Percentiles rank a stretch among this genome's conserved stretches.
Evolutionary conservation across 306 rosid genomes (phyloP).

Genomic region (Nissolia schottii): DNA sequence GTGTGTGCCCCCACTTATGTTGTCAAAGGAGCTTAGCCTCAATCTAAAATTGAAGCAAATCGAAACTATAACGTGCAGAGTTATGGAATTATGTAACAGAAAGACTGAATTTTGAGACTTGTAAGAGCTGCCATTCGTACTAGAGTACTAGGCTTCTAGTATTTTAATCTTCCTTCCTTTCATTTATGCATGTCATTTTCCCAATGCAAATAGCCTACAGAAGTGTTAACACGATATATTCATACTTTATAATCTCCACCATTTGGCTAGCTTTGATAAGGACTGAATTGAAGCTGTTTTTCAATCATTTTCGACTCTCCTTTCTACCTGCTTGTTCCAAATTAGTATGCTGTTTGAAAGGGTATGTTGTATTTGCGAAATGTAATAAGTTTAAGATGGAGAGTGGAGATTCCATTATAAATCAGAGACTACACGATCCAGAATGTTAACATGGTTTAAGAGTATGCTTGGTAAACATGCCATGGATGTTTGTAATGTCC

Average conservation of each 20-base stretch:
- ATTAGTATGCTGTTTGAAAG: neutral
- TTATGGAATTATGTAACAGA: neutral
- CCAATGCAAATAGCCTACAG: neutral
- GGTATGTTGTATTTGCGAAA: neutral
- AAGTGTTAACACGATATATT: neutral
- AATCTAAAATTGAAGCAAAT: neutral
- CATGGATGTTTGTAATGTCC: neutral
- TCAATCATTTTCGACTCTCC: neutral
- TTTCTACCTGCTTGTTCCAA: neutral
- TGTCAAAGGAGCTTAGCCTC: neutral
- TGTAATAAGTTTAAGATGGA: neutral
- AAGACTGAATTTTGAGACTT: neutral
- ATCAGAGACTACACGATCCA: neutral
- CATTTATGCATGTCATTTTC: neutral
- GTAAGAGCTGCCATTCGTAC: neutral
- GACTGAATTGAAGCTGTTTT: neutral
- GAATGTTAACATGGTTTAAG: neutral
- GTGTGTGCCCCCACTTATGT: neutral
- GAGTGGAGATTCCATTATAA: neutral
- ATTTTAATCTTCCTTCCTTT: conserved; percentile 14
- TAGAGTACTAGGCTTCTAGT: neutral
- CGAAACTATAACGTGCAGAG: neutral
- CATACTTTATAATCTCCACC: neutral
- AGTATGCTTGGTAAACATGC: neutral
- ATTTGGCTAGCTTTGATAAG: neutral